Evolutionary conservation across 2,329 filamentous ascomycete species (phyloP).

Genomic region (Rutstroemia sp.): DNA sequence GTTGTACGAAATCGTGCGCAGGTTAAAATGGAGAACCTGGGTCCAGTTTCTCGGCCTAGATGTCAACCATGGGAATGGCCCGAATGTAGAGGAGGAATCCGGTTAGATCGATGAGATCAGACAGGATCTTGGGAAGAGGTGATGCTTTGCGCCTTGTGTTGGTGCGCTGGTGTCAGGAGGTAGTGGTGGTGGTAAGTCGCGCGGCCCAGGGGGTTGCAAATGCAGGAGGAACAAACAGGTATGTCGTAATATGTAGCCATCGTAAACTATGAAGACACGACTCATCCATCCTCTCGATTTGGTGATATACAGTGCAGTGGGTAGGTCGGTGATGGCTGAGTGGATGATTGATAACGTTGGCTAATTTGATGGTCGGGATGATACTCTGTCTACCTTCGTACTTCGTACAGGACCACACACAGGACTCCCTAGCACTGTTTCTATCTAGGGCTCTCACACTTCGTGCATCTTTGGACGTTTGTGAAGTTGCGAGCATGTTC

Average conservation of each 20-base stretch:
- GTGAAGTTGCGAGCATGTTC: no score
- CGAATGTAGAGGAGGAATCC: background rate
- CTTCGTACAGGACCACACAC: no score
- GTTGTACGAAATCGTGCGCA: constrained; percentile 1
- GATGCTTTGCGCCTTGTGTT: background rate
- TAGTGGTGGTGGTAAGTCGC: background rate
- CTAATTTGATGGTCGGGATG: no score
- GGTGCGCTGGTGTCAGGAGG: background rate
- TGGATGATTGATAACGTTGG: no score
- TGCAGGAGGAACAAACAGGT: background rate
- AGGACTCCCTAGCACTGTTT: no score
- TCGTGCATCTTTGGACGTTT: no score
- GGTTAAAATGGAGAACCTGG: constrained; percentile 4
- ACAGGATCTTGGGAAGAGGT: background rate
- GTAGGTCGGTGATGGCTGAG: background rate
- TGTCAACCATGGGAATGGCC: background rate
- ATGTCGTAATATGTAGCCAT: background rate
- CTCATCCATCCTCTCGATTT: background rate
- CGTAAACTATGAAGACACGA: constrained; percentile 4
- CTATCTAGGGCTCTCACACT: no score
- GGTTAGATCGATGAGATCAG: background rate
- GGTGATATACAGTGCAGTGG: background rate
- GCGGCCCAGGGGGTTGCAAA: background rate
- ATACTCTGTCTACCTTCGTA: no score
- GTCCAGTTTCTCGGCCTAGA: background rate